A percentile compares a stretch with the other conserved stretches of the same genome.
Conservation (phyloP, 2,329 filamentous ascomycete genomes). For the Fusarium nygamai region DNA sequence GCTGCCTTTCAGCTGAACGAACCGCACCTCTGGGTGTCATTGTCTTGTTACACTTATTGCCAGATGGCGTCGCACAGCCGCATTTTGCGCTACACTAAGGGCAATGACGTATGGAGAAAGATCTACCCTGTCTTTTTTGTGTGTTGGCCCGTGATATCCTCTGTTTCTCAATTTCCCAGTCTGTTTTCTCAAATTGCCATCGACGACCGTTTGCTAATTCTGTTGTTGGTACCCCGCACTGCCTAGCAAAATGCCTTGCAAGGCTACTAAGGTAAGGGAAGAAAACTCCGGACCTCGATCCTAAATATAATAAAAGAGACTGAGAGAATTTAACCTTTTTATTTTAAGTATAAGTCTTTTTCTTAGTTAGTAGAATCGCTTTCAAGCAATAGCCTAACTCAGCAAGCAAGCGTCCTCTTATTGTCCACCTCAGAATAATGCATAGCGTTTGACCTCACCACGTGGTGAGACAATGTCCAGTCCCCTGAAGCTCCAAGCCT, state of each 20-base stretch:
- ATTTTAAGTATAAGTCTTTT: background rate
- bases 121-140: fast-evolving
- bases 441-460: background rate
- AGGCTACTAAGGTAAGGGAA: no score
- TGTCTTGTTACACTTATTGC: background rate
- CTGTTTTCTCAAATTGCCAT: background rate
- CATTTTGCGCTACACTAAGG: background rate
- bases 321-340: no score
- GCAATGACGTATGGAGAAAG: background rate
- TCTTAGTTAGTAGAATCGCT: fast-evolving
- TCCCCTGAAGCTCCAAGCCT: background rate
- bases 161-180: fast-evolving
- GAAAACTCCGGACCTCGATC: background rate
- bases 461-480: background rate
- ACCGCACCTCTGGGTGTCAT: fast-evolving
- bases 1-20: background rate
- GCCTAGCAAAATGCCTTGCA: background rate
- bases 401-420: background rate
- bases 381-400: fast-evolving
- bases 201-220: fast-evolving
- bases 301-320: background rate
- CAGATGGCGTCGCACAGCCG: background rate
- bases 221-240: background rate
- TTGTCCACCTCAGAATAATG: background rate
- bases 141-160: no score